These are phyloP conservation scores for Aquilaria agallochum DNA, from an alignment of 441 rosid species.

Conservation along the genomic window DNA sequence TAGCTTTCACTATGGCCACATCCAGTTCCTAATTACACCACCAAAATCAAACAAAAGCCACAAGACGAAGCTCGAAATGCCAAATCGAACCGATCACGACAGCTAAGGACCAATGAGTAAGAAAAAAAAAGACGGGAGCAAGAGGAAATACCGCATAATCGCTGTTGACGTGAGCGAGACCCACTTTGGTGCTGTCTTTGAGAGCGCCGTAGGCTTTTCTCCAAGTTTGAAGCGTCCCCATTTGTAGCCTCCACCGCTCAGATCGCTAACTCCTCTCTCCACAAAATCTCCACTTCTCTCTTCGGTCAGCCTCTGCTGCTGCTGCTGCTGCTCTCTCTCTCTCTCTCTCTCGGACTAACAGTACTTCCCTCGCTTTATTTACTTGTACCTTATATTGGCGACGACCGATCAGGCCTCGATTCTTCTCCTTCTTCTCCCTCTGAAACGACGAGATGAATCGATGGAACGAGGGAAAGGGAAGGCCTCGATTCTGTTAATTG, in stretches of 20 bases:
- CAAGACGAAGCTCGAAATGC: constrained; percentile 7
- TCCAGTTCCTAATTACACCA: constrained; percentile 70
- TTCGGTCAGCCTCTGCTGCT: not conserved
- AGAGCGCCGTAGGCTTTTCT: constrained; percentile 95
- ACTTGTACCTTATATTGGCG: too few species aligned
- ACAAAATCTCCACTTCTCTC: not conserved
- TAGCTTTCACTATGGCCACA: constrained; percentile 95
- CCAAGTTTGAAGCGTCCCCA: constrained; percentile 98
- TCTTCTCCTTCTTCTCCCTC: too few species aligned
- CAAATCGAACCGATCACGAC: not conserved
- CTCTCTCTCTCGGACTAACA: constrained; percentile 20
- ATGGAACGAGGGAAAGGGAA: not conserved
- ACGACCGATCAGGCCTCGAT: too few species aligned
- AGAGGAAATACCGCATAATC: constrained; percentile 72
- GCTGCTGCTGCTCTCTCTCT: constrained; percentile 7
- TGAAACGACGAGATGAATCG: too few species aligned
- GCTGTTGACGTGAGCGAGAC: constrained; percentile 98
- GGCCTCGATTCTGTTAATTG: not conserved
- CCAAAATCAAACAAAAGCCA: constrained; percentile 11
- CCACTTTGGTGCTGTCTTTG: constrained; percentile 98
- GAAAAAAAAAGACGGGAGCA: not conserved
- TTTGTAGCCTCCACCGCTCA: constrained; percentile 31
- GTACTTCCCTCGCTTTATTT: not conserved
- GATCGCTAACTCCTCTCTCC: constrained; percentile 23
- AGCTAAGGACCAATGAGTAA: not conserved